Evolutionary conservation across 768 basidiomycete species (phyloP).

Genomic region (Mycena olivaceomarginata): DNA sequence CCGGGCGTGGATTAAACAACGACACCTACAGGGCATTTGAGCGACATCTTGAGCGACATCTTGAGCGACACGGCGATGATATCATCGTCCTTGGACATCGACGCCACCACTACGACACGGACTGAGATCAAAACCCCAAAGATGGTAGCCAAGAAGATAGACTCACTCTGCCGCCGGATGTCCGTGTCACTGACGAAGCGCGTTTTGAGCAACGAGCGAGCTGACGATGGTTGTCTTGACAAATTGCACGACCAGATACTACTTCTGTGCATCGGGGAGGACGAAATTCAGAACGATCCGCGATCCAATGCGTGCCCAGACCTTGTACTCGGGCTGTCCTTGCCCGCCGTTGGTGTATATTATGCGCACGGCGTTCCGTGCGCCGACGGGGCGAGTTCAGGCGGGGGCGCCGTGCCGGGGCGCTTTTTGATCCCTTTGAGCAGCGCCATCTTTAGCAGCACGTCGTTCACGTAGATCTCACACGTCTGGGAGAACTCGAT

Average conservation of each 20-base stretch:
- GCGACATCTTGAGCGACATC: too few species aligned
- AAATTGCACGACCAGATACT: slow-evolving; percentile 77
- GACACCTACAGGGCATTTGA: too few species aligned
- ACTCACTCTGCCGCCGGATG: slow-evolving; percentile 70
- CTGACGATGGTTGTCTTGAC: slow-evolving; percentile 75
- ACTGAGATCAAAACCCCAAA: not conserved
- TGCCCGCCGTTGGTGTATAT: slow-evolving; percentile 78
- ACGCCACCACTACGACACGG: slow-evolving; percentile 59
- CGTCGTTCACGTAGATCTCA: slow-evolving; percentile 76
- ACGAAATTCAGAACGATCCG: not conserved
- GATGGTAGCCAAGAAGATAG: not conserved
- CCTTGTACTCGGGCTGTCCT: slow-evolving; percentile 51
- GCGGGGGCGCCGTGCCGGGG: slow-evolving; percentile 80
- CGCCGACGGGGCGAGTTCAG: slow-evolving; percentile 53
- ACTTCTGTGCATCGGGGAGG: slow-evolving; percentile 68
- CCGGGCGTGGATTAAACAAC: too few species aligned
- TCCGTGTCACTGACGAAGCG: slow-evolving; percentile 70
- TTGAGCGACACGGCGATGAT: too few species aligned
- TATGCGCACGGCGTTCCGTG: slow-evolving; percentile 71
- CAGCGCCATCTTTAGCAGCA: slow-evolving; percentile 64
- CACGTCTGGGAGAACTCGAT: slow-evolving; percentile 82
- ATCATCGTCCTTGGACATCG: slow-evolving; percentile 49
- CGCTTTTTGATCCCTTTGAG: slow-evolving; percentile 84
- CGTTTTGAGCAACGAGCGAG: slow-evolving; percentile 74
- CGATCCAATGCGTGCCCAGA: too few species aligned